phyloP scores from a whole-genome alignment of 2,329 filamentous ascomycete species.

The Calonectria hongkongensis region DNA sequence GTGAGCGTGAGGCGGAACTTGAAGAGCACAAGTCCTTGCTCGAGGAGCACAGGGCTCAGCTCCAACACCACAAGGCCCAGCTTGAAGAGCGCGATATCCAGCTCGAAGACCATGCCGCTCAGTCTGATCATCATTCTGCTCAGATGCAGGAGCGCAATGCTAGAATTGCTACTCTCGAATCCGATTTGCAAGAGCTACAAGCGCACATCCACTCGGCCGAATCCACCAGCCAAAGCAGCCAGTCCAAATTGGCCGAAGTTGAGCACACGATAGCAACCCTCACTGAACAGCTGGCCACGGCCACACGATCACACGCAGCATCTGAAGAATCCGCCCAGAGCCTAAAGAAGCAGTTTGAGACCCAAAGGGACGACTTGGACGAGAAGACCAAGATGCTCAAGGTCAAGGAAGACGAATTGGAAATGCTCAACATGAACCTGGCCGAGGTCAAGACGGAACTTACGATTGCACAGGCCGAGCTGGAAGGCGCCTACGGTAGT shows the following conservation, averaged over 20 bases:
- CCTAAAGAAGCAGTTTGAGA: constrained; percentile 51
- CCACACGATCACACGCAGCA: constrained; percentile 50
- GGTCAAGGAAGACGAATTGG: constrained; percentile 70
- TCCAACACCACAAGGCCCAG: constrained; percentile 59
- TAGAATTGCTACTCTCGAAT: constrained; percentile 66
- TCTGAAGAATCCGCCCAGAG: constrained; percentile 55
- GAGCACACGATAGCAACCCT: constrained; percentile 56
- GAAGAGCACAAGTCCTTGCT: constrained; percentile 47
- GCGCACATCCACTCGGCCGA: constrained; percentile 58
- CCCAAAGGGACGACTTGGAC: constrained; percentile 49
- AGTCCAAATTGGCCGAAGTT: constrained; percentile 56
- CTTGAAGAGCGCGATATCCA: constrained; percentile 56
- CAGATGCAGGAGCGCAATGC: constrained; percentile 62
- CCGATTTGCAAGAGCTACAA: constrained; percentile 53
- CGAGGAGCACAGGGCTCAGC: constrained; percentile 55
- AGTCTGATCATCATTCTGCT: constrained; percentile 58
- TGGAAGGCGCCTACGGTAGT: constrained; percentile 77
- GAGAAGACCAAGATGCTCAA: constrained; percentile 66
- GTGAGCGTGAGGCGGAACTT: constrained; percentile 49
- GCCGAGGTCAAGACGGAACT: constrained; percentile 78
- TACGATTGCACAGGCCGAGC: constrained; percentile 76
- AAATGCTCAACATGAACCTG: constrained; percentile 70
- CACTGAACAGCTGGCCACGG: constrained; percentile 56
- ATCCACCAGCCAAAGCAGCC: constrained; percentile 62
- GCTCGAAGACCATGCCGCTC: constrained; percentile 51